Evolutionary conservation across 345 rosid species (phyloP).

Genomic region (Brassica incana): DNA sequence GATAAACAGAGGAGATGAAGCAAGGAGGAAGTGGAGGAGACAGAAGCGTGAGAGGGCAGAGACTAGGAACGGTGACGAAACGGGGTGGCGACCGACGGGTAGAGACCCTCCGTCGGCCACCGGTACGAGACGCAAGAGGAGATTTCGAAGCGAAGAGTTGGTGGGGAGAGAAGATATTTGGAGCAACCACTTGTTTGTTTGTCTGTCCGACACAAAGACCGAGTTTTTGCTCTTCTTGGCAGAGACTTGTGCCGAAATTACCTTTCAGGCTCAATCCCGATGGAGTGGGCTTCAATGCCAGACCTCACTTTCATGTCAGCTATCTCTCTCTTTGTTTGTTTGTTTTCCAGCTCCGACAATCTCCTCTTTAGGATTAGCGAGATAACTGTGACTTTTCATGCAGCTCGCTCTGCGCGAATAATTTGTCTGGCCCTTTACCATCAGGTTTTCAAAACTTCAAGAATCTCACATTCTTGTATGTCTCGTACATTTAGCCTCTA

Average conservation of each 20-base stretch:
- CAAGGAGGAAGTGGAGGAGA: too few species aligned
- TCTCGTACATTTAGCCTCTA: neutral
- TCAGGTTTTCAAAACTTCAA: slow-evolving; percentile 44
- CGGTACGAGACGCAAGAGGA: too few species aligned
- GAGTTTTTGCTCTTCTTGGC: neutral
- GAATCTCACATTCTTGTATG: slow-evolving; percentile 41
- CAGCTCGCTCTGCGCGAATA: slow-evolving; percentile 51
- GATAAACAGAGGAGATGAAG: too few species aligned
- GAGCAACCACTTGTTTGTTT: too few species aligned
- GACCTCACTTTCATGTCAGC: slow-evolving; percentile 49
- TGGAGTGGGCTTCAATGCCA: slow-evolving; percentile 52
- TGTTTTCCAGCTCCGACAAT: too few species aligned
- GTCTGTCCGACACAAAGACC: too few species aligned
- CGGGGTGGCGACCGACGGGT: too few species aligned
- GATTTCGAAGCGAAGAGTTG: too few species aligned
- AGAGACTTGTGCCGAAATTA: slow-evolving; percentile 40
- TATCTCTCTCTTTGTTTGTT: neutral
- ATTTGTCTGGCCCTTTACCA: slow-evolving; percentile 52
- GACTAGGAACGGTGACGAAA: too few species aligned
- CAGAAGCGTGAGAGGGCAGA: too few species aligned
- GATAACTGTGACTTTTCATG: neutral
- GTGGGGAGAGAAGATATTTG: too few species aligned
- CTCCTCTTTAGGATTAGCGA: neutral
- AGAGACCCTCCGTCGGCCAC: too few species aligned
- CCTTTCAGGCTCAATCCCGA: slow-evolving; percentile 54